Evolutionary conservation across 2,329 filamentous ascomycete genomes (phyloP), one percentile per base, ranked within the genome.

Genomic region (Cladophialophora exuberans): DNA sequence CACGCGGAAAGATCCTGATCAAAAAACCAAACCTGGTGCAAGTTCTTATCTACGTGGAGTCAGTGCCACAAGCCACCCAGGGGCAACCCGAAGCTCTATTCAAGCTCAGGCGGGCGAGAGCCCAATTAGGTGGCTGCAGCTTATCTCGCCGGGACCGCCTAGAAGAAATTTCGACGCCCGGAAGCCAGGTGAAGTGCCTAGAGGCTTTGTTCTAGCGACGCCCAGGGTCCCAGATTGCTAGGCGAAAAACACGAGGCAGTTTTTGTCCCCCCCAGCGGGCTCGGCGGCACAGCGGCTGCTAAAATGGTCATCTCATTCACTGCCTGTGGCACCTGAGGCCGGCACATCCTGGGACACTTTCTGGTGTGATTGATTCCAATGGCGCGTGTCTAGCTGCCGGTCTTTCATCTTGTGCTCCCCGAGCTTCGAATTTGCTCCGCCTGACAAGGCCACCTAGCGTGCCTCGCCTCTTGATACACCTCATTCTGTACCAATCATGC

Each of bases 141-240:
- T 51, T 51, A 51, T 51, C 48, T 51, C 48, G 48, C 48, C 48
- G 17, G 43, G 48, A n/a, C n/a, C n/a, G n/a, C n/a, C n/a, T n/a
- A n/a, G 17, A 33, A 30, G n/a, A 4, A 36, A 26, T 17, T 9
- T 39, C 33, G 17, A 48, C 28, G 22, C 33, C 9, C 18, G 15
- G 28, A 22, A 15, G 46, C 20, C 15, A 38, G 9, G 33, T 7
- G 36, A 13, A 18, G 17, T 26, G 25, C 38, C 48, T 43, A 38
- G 36, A 23, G 26, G 42, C 48, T 22, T 43, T 26, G 28, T 51
- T 33, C 28, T 33, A 51, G 48, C 39, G 48, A 43, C 35, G 2
- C 22, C 28, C 17, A 47, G 18, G 7, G 28, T 31, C 10, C 28
- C 17, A 47, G 18, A 6, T 6, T 31, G 7, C 22, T 43, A 51